Percentiles rank a stretch among this genome's conserved stretches.
Conservation (phyloP, 1,139 yeast species). For the Pichia sp. region DNA sequence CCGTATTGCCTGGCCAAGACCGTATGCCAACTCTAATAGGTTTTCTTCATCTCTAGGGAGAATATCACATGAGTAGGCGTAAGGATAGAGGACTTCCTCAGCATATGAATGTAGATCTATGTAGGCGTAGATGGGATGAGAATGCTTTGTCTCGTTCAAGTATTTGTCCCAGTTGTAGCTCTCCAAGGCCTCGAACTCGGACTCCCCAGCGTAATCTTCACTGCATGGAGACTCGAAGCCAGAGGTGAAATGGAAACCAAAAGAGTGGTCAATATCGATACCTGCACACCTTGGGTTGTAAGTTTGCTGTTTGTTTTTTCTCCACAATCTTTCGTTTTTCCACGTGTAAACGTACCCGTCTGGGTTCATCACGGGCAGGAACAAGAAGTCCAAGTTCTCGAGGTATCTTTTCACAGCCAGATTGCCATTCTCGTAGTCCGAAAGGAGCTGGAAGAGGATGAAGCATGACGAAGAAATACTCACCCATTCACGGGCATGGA, state of each 20-base stretch:
- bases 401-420: conserved; percentile 40
- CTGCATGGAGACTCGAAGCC: conserved; percentile 69
- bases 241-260: conserved; percentile 67
- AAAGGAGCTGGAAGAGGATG: conserved; percentile 52
- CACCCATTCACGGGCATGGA: conserved; percentile 91
- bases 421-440: conserved; percentile 43
- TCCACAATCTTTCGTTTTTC: conserved; percentile 78
- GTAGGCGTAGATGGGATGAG: conserved; percentile 67
- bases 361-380: conserved; percentile 82
- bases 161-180: conserved; percentile 61
- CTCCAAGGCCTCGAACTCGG: conserved; percentile 74
- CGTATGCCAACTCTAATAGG: conserved; percentile 75
- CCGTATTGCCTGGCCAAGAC: conserved; percentile 70
- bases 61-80: conserved; percentile 71
- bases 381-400: conserved; percentile 59
- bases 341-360: conserved; percentile 88
- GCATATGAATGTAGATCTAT: conserved; percentile 82
- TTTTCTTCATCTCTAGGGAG: conserved; percentile 78
- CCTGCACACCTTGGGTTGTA: conserved; percentile 67
- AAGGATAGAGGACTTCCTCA: conserved; percentile 78
- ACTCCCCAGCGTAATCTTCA: conserved; percentile 76
- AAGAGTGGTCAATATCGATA: conserved; percentile 82
- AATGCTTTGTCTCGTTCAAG: conserved; percentile 54
- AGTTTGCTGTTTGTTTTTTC: conserved; percentile 81
- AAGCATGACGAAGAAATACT: conserved; percentile 68